A percentile compares a stretch with the other conserved stretches of the same genome.
Conservation (phyloP, 495 filamentous ascomycete genomes). For the Cryomyces minteri region DNA sequence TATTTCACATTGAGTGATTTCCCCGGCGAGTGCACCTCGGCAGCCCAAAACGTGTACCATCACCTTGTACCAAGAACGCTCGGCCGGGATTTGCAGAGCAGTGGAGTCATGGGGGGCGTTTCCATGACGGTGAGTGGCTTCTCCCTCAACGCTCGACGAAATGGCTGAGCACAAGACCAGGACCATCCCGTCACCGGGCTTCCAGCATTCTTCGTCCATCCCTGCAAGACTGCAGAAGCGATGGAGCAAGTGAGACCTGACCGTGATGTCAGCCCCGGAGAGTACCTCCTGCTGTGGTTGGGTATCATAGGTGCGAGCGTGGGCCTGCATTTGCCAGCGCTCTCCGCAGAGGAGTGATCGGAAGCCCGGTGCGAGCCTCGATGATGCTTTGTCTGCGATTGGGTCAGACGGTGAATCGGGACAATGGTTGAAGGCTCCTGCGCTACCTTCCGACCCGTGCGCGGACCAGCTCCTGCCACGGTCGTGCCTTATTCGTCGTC, state of each 20-base stretch:
- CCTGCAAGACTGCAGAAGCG: conserved; percentile 67
- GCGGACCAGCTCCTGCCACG: neutral
- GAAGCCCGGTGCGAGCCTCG: neutral
- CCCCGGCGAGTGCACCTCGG: conserved; percentile 8
- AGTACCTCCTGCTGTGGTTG: conserved; percentile 67
- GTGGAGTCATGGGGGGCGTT: conserved; percentile 55
- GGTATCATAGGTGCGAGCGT: conserved; percentile 57
- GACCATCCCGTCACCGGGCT: conserved; percentile 60
- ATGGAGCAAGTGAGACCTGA: conserved; percentile 26
- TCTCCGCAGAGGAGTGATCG: conserved; percentile 14
- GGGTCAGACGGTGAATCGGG: neutral
- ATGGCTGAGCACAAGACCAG: conserved; percentile 25
- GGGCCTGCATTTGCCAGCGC: conserved; percentile 47
- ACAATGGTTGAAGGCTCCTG: neutral
- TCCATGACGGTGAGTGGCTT: conserved; percentile 44
- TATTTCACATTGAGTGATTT: conserved; percentile 35
- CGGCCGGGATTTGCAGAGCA: conserved; percentile 32
- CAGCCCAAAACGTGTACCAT: conserved; percentile 45
- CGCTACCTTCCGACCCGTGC: neutral
- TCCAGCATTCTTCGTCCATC: conserved; percentile 68
- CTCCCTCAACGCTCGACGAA: neutral
- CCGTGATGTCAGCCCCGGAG: conserved; percentile 25
- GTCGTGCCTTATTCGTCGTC: conserved; percentile 13
- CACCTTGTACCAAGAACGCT: conserved; percentile 47
- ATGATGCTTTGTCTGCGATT: neutral